Evolutionary conservation across 768 basidiomycete genomes (phyloP), one percentile per base, ranked within the genome.

Genomic region (Leccinum boreale): DNA sequence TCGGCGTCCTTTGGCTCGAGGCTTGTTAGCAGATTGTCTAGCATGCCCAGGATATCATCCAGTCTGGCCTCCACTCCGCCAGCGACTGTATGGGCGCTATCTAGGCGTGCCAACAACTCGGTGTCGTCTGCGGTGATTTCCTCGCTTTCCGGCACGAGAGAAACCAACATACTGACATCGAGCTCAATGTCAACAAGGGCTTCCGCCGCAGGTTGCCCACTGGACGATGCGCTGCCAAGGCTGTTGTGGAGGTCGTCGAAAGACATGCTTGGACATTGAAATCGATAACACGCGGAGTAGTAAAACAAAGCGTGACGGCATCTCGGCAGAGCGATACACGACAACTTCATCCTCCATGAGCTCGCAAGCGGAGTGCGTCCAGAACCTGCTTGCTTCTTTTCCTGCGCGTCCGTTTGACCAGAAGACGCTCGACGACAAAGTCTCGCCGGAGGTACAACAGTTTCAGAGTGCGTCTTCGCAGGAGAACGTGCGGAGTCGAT

Each of bases 401-500:
- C 82, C 85, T 15, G 67, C 76, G 29, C 77, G 75, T 33, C 81
- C 85, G n/a, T 68, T 81, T 53, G 73, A 79, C 45, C 79, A 81
- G 63, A 62, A 70, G 3, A 62, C 67, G 8, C 79, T 90, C 50
- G 71, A 84, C 61, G 69, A 74, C n/a, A 72, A 81, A 4, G 84
- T 89, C 3, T 67, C 70, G 31, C 73, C 73, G 29, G 77, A 79
- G 3, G 65, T 89, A 24, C 59, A 61, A 29, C 76, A 80, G 21
- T 74, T 80, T 1, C 74, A 74, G 35, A 63, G 65, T 39, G 77
- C 76, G 51, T 73, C 76, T 1, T 80, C 80, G 7, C 66, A 76
- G 4, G 90, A 91, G 51, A 86, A 82, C 58, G 74, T 81, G 58
- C 87, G 84, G 70, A 83, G 80, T 48, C 83, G 84, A 63, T 92